Conservation (phyloP, 2,329 filamentous ascomycete genomes). For the Beauveria bassiana region DNA sequence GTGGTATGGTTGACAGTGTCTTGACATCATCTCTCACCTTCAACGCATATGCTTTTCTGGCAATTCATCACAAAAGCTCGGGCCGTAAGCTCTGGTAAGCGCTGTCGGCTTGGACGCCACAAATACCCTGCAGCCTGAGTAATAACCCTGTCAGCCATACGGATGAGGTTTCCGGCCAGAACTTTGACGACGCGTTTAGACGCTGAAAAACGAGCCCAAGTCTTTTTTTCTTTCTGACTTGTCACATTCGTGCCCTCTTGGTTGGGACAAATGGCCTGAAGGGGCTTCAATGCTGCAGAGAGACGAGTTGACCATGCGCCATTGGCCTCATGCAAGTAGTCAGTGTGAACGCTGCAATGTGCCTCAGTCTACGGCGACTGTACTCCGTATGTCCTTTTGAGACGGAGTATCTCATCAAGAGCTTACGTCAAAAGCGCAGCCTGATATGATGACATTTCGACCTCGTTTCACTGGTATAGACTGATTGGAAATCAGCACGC, state of each 20-base stretch:
- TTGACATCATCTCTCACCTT: no score
- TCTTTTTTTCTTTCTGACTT: background rate
- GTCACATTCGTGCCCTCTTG: background rate
- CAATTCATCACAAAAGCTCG: background rate
- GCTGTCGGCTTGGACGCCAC: background rate
- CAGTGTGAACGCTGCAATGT: background rate
- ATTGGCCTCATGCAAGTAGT: background rate
- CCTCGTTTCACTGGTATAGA: no score
- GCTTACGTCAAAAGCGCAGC: no score
- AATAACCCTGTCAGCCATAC: conserved; percentile 1
- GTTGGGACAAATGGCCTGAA: background rate
- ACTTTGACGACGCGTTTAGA: no score
- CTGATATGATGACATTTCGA: no score
- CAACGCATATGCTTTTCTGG: background rate
- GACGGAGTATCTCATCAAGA: no score
- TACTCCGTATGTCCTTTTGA: no score
- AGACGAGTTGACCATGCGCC: no score
- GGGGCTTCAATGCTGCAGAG: no score
- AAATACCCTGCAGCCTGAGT: conserved; percentile 7
- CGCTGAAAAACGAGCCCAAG: no score
- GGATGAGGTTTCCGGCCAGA: background rate
- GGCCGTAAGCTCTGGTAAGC: background rate
- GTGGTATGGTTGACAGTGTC: no score
- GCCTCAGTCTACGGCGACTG: background rate
- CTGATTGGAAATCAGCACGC: background rate